Base-by-base conservation (phyloP, 1,139 yeast species). In the Suhomyces ambrosiae region DNA sequence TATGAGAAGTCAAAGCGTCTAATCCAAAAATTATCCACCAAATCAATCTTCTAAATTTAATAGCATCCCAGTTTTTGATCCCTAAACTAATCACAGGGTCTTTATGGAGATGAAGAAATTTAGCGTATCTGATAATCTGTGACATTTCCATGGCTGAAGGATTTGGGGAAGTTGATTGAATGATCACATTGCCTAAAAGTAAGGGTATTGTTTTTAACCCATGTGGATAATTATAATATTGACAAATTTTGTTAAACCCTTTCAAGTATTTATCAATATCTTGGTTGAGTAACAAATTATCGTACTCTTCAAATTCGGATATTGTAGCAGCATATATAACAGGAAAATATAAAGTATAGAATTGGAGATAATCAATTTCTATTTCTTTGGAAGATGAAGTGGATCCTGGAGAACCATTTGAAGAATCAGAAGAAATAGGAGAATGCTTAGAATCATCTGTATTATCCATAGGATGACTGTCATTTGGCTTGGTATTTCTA, bases 11-110 rank as follows among this genome's bases (percentile, higher is more conserved):
- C 39, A 78, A 61, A 3, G 79, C 74, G 52, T 80, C 86, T 38
- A 80, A 59, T 12, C 79, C 78, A 48, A 79, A 79, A 5, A 80
- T 76, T 24, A 78, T 79, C 84, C 85, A 80, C 85, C 86, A 80
- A 12, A 80, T 53, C 37, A 78, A 52, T 49, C 86, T 63, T 53
- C 82, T 65, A 34, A 72, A 65, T 41, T 76, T 79, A 4, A 79
- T 68, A 9, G 71, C 65, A 37, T 67, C 69, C 53, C 68, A 61
- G 45, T 77, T 76, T 10, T 67, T 61, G 19, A 79, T 68, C 17
- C 74, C 65, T 38, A 79, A 71, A 30, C 74, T 68, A 1, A 67
- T 54, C 3, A 72, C 65, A 0, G 86, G 86, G 48, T 80, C 86
- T 50, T 80, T 71, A 48, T 80, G 79, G 34, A 80, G 57, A 38